Evolutionary conservation across 2,329 filamentous ascomycete species (phyloP).

Genomic region (Stagonosporopsis rhizophila): DNA sequence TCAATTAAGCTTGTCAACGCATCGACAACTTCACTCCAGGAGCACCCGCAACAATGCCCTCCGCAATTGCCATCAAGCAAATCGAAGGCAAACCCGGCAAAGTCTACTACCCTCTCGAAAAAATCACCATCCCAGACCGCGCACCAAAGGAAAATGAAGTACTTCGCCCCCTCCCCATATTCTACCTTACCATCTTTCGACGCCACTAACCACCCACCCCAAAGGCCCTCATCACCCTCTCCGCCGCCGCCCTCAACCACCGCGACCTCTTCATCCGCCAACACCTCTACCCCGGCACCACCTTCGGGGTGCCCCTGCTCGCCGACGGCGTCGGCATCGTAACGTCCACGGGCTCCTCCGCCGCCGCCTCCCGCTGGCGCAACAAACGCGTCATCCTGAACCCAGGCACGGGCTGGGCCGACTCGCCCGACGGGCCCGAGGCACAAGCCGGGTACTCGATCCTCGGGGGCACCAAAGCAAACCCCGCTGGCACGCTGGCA

Average conservation of each 20-base stretch:
- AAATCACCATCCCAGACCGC: slow-evolving; percentile 38
- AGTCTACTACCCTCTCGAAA: slow-evolving; percentile 76
- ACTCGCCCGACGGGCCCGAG: slow-evolving; percentile 76
- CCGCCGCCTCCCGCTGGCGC: slow-evolving; percentile 62
- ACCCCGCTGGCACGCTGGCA: slow-evolving; percentile 73
- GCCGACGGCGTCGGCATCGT: slow-evolving; percentile 84
- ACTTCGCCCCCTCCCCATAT: neutral
- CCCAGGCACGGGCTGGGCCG: slow-evolving; percentile 79
- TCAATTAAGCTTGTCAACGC: neutral
- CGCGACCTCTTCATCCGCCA: slow-evolving; percentile 94
- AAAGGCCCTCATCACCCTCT: slow-evolving; percentile 81
- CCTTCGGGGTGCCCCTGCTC: slow-evolving; percentile 78
- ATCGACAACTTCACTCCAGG: neutral
- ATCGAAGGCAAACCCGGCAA: slow-evolving; percentile 83
- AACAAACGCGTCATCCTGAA: slow-evolving; percentile 78
- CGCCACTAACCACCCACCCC: slow-evolving; percentile 46
- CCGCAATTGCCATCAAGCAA: slow-evolving; percentile 69
- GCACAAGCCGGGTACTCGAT: slow-evolving; percentile 65
- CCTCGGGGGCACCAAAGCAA: slow-evolving; percentile 71
- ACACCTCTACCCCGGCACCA: slow-evolving; percentile 85
- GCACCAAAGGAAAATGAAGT: slow-evolving; percentile 44
- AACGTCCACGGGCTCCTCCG: slow-evolving; percentile 61
- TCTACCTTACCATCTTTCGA: neutral
- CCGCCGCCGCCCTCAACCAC: slow-evolving; percentile 88
- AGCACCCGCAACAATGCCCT: slow-evolving; percentile 51